Conservation (phyloP, 768 basidiomycete species). For the Lactifluus echinatus region DNA sequence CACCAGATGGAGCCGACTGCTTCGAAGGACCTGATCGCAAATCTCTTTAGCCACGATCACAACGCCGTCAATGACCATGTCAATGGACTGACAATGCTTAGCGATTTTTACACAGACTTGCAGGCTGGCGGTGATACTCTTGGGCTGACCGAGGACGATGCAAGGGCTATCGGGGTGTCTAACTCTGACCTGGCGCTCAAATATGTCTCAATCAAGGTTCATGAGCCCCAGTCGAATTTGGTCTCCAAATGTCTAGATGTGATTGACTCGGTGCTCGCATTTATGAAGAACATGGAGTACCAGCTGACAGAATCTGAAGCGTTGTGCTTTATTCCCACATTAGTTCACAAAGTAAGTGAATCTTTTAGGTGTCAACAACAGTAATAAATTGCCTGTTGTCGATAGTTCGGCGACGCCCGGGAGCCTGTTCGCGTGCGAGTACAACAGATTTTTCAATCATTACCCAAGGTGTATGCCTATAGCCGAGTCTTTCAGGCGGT, state of each 20-base stretch:
- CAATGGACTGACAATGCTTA: slow-evolving; percentile 60
- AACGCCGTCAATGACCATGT: slow-evolving; percentile 90
- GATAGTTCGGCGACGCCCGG: slow-evolving; percentile 84
- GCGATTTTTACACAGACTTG: slow-evolving; percentile 63
- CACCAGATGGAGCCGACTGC: slow-evolving; percentile 86
- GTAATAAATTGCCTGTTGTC: background rate
- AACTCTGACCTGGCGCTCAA: slow-evolving; percentile 90
- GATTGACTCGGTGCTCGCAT: slow-evolving; percentile 66
- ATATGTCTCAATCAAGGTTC: slow-evolving; percentile 83
- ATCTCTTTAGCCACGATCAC: slow-evolving; percentile 92
- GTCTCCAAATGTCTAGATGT: slow-evolving; percentile 83
- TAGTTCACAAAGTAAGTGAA: slow-evolving; percentile 77
- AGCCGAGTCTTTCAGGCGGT: slow-evolving; percentile 86
- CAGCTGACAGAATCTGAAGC: slow-evolving; percentile 84
- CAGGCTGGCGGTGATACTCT: slow-evolving; percentile 48
- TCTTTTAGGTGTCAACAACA: background rate
- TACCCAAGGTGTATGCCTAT: slow-evolving; percentile 88
- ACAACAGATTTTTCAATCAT: slow-evolving; percentile 71
- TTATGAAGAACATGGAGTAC: slow-evolving; percentile 64
- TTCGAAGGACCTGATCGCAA: slow-evolving; percentile 63
- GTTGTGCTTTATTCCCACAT: slow-evolving; percentile 77
- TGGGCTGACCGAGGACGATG: slow-evolving; percentile 36
- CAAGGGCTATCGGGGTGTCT: slow-evolving; percentile 62
- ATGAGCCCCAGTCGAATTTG: slow-evolving; percentile 87
- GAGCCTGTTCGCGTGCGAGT: slow-evolving; percentile 76